These are phyloP conservation scores for Pythium apleroticum DNA, from an alignment of 352 stramenopile species.

Conservation along the genomic window DNA sequence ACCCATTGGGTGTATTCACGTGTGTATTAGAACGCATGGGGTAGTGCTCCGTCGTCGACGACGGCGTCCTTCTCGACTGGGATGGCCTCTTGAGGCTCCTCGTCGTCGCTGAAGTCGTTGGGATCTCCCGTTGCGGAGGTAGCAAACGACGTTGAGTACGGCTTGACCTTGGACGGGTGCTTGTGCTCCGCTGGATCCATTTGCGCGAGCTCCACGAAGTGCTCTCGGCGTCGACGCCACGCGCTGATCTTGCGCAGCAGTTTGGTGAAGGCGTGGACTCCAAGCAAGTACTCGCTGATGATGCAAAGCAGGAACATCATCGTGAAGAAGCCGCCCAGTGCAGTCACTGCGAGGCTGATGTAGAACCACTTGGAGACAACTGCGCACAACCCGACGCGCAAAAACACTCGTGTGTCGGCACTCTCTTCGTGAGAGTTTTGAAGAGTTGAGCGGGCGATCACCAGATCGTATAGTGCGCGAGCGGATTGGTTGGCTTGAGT, in stretches of 20 bases:
- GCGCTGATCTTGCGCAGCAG: conserved; percentile 5
- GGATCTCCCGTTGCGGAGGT: conserved; percentile 13
- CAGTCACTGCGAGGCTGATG: conserved; percentile 15
- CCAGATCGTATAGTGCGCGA: conserved; percentile 18
- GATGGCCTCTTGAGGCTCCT: background rate
- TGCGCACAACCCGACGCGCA: conserved; percentile 15
- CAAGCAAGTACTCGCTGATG: conserved; percentile 17
- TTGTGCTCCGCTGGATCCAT: conserved; percentile 3
- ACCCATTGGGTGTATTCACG: too few species aligned
- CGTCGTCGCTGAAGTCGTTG: conserved; percentile 13
- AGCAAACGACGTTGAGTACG: conserved; percentile 7
- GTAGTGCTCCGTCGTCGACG: background rate
- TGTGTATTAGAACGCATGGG: background rate
- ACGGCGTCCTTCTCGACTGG: background rate
- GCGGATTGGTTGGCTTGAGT: conserved; percentile 10
- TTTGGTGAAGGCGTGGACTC: conserved; percentile 5
- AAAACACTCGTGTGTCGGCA: background rate
- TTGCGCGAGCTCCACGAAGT: conserved; percentile 23
- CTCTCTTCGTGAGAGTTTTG: background rate
- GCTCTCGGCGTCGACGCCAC: background rate
- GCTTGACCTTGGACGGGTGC: conserved; percentile 1
- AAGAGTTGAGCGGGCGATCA: conserved; percentile 5
- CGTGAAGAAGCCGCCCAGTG: conserved; percentile 19
- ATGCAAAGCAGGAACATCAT: conserved; percentile 23
- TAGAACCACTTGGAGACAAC: conserved; percentile 21